phyloP scores from a whole-genome alignment of 371 early-diverging fungal species.

The Coemansia linderi region DNA sequence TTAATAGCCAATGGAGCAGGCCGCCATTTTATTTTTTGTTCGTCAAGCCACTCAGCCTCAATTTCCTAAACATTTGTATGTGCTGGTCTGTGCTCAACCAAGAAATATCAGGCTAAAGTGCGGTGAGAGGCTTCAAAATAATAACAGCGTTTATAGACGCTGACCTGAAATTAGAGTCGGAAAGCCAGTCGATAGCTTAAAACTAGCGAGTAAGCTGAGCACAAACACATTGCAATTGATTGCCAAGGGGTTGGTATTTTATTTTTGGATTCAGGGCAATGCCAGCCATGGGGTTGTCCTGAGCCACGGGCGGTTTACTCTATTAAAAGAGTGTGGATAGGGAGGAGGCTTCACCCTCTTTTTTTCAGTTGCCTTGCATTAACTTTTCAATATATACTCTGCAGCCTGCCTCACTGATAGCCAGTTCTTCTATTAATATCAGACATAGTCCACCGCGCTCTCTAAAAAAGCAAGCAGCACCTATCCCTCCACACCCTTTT shows the following conservation, averaged over 20 bases:
- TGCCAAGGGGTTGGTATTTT: background rate
- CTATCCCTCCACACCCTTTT: background rate
- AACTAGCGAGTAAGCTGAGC: background rate
- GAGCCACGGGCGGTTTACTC: background rate
- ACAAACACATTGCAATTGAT: background rate
- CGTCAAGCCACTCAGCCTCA: background rate
- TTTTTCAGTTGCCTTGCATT: conserved; percentile 6
- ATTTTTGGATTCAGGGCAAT: background rate
- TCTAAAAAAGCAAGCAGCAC: background rate
- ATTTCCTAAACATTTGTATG: background rate
- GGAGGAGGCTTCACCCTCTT: conserved; percentile 4
- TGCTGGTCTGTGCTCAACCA: background rate
- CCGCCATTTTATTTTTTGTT: background rate
- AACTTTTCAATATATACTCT: background rate
- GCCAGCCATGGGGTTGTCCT: background rate
- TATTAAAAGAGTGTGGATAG: conserved; percentile 2
- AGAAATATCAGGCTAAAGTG: background rate
- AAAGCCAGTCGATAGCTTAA: background rate
- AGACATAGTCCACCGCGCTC: background rate
- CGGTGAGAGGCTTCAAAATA: background rate
- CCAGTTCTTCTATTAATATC: background rate
- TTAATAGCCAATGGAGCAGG: background rate
- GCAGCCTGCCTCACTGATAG: conserved; percentile 5
- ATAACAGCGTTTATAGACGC: background rate
- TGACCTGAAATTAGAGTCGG: background rate